Percentiles rank a stretch among this genome's conserved stretches.
Conservation (phyloP, 768 basidiomycete genomes). For the Guyanaporus albipodus region DNA sequence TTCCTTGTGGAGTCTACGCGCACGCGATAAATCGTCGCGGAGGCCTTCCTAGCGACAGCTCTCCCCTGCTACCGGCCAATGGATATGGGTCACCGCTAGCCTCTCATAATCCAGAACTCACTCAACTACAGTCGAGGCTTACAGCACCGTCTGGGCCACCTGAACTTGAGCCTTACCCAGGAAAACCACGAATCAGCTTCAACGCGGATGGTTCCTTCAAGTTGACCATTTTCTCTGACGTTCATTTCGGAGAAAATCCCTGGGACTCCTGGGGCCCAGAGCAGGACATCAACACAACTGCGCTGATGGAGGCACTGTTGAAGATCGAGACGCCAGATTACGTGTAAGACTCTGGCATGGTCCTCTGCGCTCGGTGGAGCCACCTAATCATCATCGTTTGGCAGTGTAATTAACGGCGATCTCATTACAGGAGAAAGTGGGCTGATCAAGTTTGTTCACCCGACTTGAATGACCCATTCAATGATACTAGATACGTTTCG, state of each 20-base stretch:
- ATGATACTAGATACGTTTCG: conserved; percentile 50
- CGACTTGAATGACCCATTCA: not conserved
- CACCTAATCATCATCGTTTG: conserved; percentile 1
- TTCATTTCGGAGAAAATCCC: conserved; percentile 75
- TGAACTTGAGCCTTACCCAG: conserved; percentile 39
- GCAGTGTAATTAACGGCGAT: conserved; percentile 68
- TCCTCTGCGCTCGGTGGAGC: not conserved
- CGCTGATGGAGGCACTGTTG: conserved; percentile 55
- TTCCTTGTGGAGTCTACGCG: conserved; percentile 10
- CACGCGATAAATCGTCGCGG: conserved; percentile 15
- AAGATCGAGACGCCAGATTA: conserved; percentile 61
- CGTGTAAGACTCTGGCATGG: conserved; percentile 42
- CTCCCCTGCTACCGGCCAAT: not conserved
- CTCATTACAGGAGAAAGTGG: conserved; percentile 68
- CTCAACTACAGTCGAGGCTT: not conserved
- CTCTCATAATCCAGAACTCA: not conserved
- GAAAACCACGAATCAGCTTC: conserved; percentile 53
- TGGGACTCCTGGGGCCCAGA: conserved; percentile 64
- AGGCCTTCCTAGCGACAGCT: not conserved
- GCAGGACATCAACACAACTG: conserved; percentile 61
- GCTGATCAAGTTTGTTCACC: not conserved
- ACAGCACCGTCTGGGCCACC: not conserved
- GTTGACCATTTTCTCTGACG: conserved; percentile 68
- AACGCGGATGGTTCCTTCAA: conserved; percentile 61
- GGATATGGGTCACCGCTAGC: not conserved